Percentiles rank a stretch among this genome's conserved stretches.
These are phyloP conservation scores for Trichoderma erinaceum DNA, from an alignment of 495 filamentous ascomycete species.

Conservation along the genomic window DNA sequence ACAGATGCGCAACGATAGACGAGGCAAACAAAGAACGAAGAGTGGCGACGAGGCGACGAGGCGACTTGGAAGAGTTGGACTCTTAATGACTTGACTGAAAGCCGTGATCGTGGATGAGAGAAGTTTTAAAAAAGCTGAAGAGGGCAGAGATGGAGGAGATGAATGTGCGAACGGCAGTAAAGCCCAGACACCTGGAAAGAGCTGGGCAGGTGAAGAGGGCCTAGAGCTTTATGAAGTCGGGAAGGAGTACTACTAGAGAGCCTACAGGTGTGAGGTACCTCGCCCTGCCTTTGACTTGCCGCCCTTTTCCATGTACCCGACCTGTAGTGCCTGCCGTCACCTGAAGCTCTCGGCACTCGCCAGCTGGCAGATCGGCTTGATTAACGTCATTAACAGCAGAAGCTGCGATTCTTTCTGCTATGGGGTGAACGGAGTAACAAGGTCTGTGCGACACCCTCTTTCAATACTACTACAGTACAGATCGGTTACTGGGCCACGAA, in stretches of 20 bases:
- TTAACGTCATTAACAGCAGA: background rate
- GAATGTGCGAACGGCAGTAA: background rate
- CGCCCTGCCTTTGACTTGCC: background rate
- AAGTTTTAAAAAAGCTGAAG: background rate
- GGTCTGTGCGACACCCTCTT: background rate
- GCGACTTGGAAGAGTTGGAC: background rate
- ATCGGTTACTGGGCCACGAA: background rate
- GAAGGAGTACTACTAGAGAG: background rate
- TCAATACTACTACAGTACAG: background rate
- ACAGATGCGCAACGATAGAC: constrained; percentile 7
- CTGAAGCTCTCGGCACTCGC: background rate
- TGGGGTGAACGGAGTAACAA: background rate
- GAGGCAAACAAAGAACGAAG: background rate
- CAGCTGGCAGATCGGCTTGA: constrained; percentile 8
- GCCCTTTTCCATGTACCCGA: background rate
- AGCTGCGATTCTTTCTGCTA: background rate
- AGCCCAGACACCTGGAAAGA: background rate
- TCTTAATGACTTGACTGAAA: background rate
- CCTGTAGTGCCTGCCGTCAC: background rate
- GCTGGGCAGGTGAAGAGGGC: background rate
- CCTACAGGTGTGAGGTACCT: background rate
- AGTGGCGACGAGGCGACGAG: background rate
- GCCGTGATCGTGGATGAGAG: background rate
- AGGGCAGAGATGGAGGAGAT: background rate
- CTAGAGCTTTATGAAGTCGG: background rate